Percentiles rank a stretch among this genome's conserved stretches.
These are phyloP conservation scores for Mycena vulgaris DNA, from an alignment of 768 basidiomycete genomes.

Conservation along the genomic window DNA sequence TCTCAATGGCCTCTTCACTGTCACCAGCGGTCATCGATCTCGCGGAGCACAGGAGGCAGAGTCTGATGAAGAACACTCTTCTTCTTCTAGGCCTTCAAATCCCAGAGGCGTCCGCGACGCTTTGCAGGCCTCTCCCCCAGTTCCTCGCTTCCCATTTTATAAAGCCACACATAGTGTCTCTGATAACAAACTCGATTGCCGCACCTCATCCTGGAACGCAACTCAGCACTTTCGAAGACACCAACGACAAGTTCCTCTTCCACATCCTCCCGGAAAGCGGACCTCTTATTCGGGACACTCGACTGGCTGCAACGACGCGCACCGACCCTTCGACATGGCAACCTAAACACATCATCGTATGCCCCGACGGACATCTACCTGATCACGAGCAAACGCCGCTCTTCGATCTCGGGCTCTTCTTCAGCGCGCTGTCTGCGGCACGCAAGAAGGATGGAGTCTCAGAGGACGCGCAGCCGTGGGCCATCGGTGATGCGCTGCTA, in stretches of 20 bases:
- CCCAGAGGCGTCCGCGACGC: conserved; percentile 54
- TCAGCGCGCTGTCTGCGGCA: conserved; percentile 61
- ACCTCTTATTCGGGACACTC: conserved; percentile 46
- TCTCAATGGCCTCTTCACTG: conserved; percentile 38
- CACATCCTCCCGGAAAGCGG: conserved; percentile 55
- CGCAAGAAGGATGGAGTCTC: conserved; percentile 44
- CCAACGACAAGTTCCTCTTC: conserved; percentile 81
- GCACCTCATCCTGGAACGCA: conserved; percentile 48
- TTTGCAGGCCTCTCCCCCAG: conserved; percentile 69
- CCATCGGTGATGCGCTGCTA: conserved; percentile 82
- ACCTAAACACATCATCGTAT: conserved; percentile 70
- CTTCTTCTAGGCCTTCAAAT: conserved; percentile 56
- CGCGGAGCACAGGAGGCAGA: conserved; percentile 43
- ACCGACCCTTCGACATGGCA: conserved; percentile 56
- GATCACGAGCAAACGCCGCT: conserved; percentile 72
- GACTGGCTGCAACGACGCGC: conserved; percentile 34
- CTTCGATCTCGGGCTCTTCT: conserved; percentile 80
- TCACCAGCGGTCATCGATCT: conserved; percentile 31
- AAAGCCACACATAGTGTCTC: conserved; percentile 57
- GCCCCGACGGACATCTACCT: conserved; percentile 64
- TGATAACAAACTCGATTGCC: conserved; percentile 56
- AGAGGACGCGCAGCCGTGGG: conserved; percentile 55
- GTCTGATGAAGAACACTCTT: conserved; percentile 52
- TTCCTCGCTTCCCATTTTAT: conserved; percentile 66
- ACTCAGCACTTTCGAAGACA: conserved; percentile 67